Conservation (phyloP, 371 early-diverging fungal species). For the Mortierella sp. region DNA sequence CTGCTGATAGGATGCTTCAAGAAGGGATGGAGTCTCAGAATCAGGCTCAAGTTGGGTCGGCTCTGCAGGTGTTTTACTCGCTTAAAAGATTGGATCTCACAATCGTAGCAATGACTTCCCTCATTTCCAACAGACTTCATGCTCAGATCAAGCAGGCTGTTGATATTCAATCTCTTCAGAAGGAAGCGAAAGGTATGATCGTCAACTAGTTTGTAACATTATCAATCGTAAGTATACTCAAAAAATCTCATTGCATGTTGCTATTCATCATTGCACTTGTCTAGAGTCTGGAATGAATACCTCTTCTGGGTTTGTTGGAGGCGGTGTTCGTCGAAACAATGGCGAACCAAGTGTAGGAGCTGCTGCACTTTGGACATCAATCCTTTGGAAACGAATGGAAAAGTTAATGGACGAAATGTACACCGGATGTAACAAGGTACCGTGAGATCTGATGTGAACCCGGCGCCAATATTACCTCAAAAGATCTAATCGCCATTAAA, state of each 20-base stretch:
- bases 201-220: neutral
- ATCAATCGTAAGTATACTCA: neutral
- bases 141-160: conserved; percentile 70
- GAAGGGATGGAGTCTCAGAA: conserved; percentile 72
- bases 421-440: conserved; percentile 75
- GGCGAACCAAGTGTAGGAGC: conserved; percentile 67
- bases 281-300: conserved; percentile 36
- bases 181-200: conserved; percentile 70
- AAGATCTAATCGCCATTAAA: neutral
- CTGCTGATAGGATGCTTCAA: conserved; percentile 68
- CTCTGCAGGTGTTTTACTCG: conserved; percentile 83
- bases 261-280: neutral
- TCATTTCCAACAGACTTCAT: conserved; percentile 64
- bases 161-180: conserved; percentile 73
- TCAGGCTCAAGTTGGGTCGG: conserved; percentile 79
- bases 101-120: conserved; percentile 58
- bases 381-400: conserved; percentile 81
- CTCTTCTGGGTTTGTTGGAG: conserved; percentile 42
- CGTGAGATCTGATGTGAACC: neutral
- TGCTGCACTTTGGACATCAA: conserved; percentile 62
- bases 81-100: conserved; percentile 70
- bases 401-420: conserved; percentile 79
- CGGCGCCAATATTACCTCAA: neutral
- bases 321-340: conserved; percentile 65
- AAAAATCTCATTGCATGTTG: neutral